Conservation (phyloP, 83 land plant species). For the Larix sibirica region DNA sequence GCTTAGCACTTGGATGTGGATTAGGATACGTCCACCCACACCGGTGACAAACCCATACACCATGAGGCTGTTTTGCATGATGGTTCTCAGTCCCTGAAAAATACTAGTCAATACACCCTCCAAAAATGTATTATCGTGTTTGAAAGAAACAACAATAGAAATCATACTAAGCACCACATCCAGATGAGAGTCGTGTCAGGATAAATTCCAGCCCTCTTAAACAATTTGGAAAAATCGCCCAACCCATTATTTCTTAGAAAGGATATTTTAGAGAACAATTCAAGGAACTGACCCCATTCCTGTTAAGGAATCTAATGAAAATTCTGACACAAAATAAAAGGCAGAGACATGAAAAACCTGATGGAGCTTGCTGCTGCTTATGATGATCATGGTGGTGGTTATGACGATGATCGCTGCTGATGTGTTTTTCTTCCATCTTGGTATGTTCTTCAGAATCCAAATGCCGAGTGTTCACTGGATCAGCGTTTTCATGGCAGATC, state of each 20-base stretch:
- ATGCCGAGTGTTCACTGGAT: background rate
- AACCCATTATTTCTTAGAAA: too few relatives aligned
- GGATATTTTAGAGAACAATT: background rate
- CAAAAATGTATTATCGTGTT: background rate
- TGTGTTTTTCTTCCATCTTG: constrained; percentile 9
- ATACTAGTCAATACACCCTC: background rate
- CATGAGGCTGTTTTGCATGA: constrained; percentile 14
- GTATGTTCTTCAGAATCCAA: background rate
- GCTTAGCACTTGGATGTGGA: constrained; percentile 71
- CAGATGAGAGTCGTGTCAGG: background rate
- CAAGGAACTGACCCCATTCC: background rate
- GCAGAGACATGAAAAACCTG: background rate
- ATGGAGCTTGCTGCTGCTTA: background rate
- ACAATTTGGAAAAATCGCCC: too few relatives aligned
- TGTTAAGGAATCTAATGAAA: background rate
- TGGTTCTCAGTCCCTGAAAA: background rate
- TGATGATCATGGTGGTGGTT: background rate
- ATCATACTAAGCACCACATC: background rate
- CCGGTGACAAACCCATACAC: constrained; percentile 42
- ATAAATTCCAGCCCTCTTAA: background rate
- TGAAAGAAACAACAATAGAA: background rate
- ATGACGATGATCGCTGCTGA: background rate
- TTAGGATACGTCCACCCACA: constrained; percentile 83
- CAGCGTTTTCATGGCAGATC: background rate
- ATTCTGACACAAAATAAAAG: background rate